phyloP scores from a whole-genome alignment of 495 filamentous ascomycete genomes.

The Tuber magnatum region DNA sequence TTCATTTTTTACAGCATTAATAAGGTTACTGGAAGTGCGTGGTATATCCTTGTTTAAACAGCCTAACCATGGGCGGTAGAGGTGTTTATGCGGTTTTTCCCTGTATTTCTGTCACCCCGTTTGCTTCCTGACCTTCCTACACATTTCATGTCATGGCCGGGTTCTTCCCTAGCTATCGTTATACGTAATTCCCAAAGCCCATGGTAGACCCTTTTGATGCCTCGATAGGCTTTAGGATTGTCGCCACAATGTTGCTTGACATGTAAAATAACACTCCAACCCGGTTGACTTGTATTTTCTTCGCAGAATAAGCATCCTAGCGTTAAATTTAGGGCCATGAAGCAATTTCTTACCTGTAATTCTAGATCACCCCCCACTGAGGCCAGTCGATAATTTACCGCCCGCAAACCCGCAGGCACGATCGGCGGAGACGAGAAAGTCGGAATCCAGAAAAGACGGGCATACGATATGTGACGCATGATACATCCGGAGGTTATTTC shows the following conservation, averaged over 20 bases:
- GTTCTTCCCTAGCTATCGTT: neutral
- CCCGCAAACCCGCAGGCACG: neutral
- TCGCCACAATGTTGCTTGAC: neutral
- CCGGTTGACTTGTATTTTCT: neutral
- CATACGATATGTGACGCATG: too few species aligned
- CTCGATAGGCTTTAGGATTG: neutral
- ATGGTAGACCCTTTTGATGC: neutral
- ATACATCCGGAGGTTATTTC: too few species aligned
- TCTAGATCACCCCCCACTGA: too few species aligned
- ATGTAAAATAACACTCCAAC: neutral
- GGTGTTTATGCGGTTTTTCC: neutral
- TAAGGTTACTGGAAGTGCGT: neutral
- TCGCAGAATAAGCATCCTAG: too few species aligned
- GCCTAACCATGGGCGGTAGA: neutral
- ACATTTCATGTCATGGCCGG: neutral
- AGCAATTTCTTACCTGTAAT: too few species aligned
- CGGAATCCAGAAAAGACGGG: neutral
- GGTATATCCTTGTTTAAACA: neutral
- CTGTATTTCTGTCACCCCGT: neutral
- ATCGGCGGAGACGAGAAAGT: neutral
- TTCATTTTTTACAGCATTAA: neutral
- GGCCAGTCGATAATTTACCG: neutral
- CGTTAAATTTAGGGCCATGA: too few species aligned
- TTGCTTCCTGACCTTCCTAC: neutral
- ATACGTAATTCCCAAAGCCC: neutral